phyloP scores from a whole-genome alignment of 225 moss, liverwort and hornwort species.

The Neckera pumila region DNA sequence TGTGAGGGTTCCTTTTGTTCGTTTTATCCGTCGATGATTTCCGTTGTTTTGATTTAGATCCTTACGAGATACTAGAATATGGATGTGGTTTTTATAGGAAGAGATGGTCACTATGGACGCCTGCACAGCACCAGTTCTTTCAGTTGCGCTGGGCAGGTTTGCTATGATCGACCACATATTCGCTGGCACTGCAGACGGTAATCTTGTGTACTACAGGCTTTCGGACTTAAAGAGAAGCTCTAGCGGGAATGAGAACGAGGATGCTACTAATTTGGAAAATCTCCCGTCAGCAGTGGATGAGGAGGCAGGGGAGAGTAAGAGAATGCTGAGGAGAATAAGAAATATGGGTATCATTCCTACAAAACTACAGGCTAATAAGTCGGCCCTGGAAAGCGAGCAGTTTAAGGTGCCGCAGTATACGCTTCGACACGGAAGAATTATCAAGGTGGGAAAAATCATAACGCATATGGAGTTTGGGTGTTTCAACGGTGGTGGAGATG shows the following conservation, averaged over 20 bases:
- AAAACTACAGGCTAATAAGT: neutral
- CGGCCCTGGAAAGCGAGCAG: neutral
- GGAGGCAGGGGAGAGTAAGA: constrained; percentile 6
- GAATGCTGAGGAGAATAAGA: constrained; percentile 6
- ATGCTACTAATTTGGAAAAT: neutral
- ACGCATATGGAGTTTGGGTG: constrained; percentile 35
- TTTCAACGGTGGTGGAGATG: constrained; percentile 23
- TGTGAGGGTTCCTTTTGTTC: neutral
- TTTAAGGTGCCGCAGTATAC: neutral
- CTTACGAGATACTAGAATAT: neutral
- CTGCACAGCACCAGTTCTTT: constrained; percentile 41
- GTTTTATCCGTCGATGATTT: neutral
- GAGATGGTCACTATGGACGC: constrained; percentile 48
- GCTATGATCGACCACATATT: constrained; percentile 39
- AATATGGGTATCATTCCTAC: neutral
- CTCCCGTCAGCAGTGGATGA: neutral
- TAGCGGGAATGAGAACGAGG: neutral
- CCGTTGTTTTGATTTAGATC: neutral
- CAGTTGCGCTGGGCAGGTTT: constrained; percentile 38
- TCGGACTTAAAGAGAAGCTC: neutral
- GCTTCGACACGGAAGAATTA: constrained; percentile 21
- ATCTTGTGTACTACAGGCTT: constrained; percentile 38
- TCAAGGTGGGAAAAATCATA: constrained; percentile 30
- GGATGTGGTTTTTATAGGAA: constrained; percentile 26
- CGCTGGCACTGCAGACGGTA: constrained; percentile 65